phyloP scores from a whole-genome alignment of 345 rosid genomes.

The Hibiscus mutabilis region DNA sequence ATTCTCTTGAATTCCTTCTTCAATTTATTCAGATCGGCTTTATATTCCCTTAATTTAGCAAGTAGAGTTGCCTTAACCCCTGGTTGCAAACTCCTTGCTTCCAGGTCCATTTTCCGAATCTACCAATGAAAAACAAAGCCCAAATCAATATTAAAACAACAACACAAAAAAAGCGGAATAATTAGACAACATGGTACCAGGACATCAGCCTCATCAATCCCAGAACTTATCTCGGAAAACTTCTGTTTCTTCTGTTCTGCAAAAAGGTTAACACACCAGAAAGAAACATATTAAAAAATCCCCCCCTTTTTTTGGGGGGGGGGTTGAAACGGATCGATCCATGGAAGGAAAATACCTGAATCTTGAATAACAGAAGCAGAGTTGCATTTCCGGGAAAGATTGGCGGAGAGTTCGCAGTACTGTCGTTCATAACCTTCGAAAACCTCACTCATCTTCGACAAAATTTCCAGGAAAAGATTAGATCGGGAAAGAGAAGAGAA shows the following conservation, averaged over 20 bases:
- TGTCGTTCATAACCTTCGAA: constrained; percentile 90
- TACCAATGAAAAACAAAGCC: constrained; percentile 12
- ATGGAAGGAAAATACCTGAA: constrained; percentile 31
- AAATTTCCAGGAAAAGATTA: background rate
- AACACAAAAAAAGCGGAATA: background rate
- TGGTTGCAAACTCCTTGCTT: constrained; percentile 82
- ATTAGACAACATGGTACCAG: constrained; percentile 36
- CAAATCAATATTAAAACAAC: background rate
- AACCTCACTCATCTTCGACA: constrained; percentile 64
- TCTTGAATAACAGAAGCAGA: constrained; percentile 45
- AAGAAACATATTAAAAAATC: background rate
- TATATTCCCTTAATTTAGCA: constrained; percentile 83
- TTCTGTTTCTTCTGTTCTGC: constrained; percentile 57
- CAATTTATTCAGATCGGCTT: constrained; percentile 69
- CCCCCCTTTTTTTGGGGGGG: background rate
- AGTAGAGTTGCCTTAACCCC: constrained; percentile 69
- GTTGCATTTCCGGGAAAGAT: constrained; percentile 69
- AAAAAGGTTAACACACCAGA: background rate
- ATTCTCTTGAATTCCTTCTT: constrained; percentile 72
- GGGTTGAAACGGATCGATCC: background rate
- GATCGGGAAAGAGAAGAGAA: background rate
- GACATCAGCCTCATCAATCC: constrained; percentile 79
- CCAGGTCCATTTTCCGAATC: constrained; percentile 90
- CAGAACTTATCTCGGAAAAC: constrained; percentile 54
- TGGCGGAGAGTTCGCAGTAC: constrained; percentile 87